Conservation (phyloP, 164 flowering plant genomes). For the Macadamia tetraphylla region DNA sequence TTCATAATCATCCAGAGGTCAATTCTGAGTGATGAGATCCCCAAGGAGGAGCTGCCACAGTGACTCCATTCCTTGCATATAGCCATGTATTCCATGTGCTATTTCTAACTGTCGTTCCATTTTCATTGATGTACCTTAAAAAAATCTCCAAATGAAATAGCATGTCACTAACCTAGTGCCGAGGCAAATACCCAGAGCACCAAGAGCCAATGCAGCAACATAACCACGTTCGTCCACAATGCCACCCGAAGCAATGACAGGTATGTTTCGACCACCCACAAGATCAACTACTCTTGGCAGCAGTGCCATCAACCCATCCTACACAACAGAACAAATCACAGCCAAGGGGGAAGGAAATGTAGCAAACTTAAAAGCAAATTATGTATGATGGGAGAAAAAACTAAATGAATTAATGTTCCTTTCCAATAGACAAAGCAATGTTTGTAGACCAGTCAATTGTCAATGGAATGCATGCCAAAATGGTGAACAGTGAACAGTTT, state of each 20-base stretch:
- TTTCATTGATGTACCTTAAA: too few relatives aligned
- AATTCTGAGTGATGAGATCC: too few relatives aligned
- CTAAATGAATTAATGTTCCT: neutral
- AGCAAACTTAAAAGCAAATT: neutral
- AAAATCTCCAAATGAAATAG: neutral
- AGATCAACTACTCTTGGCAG: constrained; percentile 80
- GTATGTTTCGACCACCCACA: constrained; percentile 46
- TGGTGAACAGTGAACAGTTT: too few relatives aligned
- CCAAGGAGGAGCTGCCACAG: too few relatives aligned
- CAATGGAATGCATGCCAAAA: neutral
- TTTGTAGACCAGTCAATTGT: neutral
- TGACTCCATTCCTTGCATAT: too few relatives aligned
- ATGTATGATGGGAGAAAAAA: neutral
- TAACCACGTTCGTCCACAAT: constrained; percentile 88
- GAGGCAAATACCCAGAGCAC: constrained; percentile 75
- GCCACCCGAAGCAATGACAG: constrained; percentile 86
- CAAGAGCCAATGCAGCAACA: constrained; percentile 89
- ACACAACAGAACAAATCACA: constrained; percentile 13
- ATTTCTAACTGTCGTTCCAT: too few relatives aligned
- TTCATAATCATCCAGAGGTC: too few relatives aligned
- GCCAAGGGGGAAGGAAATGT: neutral
- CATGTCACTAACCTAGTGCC: constrained; percentile 56
- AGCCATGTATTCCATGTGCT: too few relatives aligned
- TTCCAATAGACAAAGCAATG: neutral
- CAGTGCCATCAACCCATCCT: constrained; percentile 66